Percentiles rank a stretch among this genome's conserved stretches.
phyloP scores from a whole-genome alignment of 176 grass and related monocot genomes.

The Oryza punctata region DNA sequence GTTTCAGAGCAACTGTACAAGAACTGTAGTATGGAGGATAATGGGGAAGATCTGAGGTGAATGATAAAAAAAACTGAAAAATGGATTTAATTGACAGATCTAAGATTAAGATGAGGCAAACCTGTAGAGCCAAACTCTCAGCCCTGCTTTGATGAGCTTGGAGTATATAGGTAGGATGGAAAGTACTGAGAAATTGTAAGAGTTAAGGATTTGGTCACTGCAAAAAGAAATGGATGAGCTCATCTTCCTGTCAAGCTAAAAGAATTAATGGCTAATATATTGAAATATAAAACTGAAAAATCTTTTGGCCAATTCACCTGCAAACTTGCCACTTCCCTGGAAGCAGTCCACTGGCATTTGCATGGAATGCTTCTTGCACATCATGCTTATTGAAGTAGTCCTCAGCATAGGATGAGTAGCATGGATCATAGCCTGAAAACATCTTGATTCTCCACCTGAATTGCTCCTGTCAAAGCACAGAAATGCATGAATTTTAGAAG shows the following conservation, averaged over 20 bases:
- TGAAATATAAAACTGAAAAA: background rate
- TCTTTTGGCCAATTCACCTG: conserved; percentile 50
- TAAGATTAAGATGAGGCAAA: conserved; percentile 31
- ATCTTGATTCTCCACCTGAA: conserved; percentile 40
- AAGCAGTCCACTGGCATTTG: conserved; percentile 43
- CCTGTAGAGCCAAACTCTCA: conserved; percentile 93
- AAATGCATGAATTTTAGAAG: background rate
- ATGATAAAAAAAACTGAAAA: background rate
- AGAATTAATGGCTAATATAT: background rate
- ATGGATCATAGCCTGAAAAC: conserved; percentile 77
- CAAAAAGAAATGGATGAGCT: conserved; percentile 31
- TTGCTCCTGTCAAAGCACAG: conserved; percentile 24
- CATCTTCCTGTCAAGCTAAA: background rate
- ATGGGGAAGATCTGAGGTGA: background rate
- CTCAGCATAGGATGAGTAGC: conserved; percentile 68
- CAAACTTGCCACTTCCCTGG: conserved; percentile 57
- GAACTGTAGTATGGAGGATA: background rate
- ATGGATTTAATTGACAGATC: background rate
- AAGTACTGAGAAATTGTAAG: conserved; percentile 64
- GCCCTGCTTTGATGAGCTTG: conserved; percentile 74
- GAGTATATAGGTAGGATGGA: conserved; percentile 79
- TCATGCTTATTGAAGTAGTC: conserved; percentile 74
- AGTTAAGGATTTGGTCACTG: conserved; percentile 63
- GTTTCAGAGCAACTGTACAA: conserved; percentile 7
- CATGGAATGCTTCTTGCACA: conserved; percentile 75